Percentiles rank a stretch among this genome's conserved stretches.
Evolutionary conservation across 148 eudicot genomes (phyloP).

Genomic region (Euryodendron excelsum): DNA sequence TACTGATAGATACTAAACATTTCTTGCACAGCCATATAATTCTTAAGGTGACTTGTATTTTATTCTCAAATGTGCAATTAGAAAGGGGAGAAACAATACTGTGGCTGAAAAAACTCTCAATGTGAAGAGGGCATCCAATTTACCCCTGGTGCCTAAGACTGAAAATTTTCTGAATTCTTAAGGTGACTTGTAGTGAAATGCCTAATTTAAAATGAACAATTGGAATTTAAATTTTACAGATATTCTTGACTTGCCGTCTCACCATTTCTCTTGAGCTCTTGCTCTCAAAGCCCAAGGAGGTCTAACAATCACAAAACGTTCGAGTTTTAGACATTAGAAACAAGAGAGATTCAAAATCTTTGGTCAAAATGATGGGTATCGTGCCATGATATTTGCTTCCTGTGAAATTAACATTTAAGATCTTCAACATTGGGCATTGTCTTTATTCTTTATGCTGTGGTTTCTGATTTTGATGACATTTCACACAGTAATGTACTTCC

Average conservation of each 20-base stretch:
- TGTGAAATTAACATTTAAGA: not conserved
- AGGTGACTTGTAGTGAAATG: too few species aligned
- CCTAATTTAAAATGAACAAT: not conserved
- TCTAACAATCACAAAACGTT: not conserved
- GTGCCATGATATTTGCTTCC: not conserved
- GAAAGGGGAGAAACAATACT: not conserved
- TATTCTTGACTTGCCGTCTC: not conserved
- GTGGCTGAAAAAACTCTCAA: too few species aligned
- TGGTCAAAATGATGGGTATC: not conserved
- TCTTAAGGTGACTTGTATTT: not conserved
- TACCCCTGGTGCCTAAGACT: not conserved
- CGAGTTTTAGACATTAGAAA: not conserved
- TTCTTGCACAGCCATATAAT: not conserved
- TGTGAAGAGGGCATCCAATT: not conserved
- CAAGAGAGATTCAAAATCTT: not conserved
- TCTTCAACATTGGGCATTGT: not conserved
- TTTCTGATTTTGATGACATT: not conserved
- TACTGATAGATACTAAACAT: not conserved
- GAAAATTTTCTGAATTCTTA: too few species aligned
- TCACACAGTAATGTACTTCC: not conserved
- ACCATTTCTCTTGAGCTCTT: not conserved
- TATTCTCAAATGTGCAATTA: not conserved
- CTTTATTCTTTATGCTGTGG: not conserved
- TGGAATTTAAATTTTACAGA: not conserved
- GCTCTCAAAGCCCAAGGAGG: not conserved